Conservation (phyloP, 164 flowering plant genomes). For the Nelumbo lutea region DNA sequence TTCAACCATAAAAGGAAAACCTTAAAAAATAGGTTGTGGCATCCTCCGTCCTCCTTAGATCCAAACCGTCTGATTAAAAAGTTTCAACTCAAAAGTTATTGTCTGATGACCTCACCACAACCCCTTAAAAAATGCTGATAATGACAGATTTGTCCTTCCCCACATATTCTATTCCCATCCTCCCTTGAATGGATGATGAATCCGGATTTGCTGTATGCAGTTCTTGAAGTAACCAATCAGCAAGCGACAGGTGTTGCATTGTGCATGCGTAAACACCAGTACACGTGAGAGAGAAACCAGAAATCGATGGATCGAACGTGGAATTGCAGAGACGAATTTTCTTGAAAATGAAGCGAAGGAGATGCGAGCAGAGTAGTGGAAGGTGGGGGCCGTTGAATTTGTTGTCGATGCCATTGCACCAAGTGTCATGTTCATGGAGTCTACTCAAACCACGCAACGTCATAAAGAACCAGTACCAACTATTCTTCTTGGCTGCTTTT, state of each 20-base stretch:
- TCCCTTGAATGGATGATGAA: background rate
- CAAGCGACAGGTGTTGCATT: background rate
- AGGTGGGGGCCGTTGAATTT: conserved; percentile 15
- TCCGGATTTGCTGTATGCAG: no score
- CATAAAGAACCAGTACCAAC: background rate
- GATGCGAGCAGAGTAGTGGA: conserved; percentile 4
- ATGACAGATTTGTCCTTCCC: background rate
- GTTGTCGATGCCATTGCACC: conserved; percentile 27
- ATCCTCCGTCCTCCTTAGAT: no score
- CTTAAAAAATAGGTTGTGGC: no score
- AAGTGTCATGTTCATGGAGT: no score
- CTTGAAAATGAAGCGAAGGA: conserved; percentile 26
- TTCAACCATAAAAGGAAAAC: no score
- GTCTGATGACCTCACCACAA: no score
- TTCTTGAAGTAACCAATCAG: background rate
- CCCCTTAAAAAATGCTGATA: no score
- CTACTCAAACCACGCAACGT: conserved; percentile 11
- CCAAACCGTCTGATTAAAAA: no score
- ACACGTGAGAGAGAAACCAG: background rate
- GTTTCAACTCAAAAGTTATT: no score
- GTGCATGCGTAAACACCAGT: no score
- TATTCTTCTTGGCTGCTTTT: conserved; percentile 4
- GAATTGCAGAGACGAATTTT: conserved; percentile 20
- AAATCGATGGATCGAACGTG: conserved; percentile 18
- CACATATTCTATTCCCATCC: no score